Evolutionary conservation across 2,329 filamentous ascomycete genomes (phyloP), one percentile per base, ranked within the genome.

Genomic region (Sporothrix brunneoviolacea): DNA sequence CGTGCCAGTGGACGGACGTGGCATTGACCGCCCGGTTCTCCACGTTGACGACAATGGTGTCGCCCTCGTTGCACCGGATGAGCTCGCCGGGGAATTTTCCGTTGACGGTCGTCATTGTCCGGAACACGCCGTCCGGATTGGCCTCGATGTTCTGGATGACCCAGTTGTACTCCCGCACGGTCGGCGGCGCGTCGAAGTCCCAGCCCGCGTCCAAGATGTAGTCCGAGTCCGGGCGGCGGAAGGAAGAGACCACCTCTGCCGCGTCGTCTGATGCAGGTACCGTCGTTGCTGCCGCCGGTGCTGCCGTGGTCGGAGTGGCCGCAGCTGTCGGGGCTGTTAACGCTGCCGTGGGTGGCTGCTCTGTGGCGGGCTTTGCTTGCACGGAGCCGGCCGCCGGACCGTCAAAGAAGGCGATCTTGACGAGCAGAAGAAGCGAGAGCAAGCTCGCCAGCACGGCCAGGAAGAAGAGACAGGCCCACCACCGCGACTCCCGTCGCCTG

Each of bases 41-140:
- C 48, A 84, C 72, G 36, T 83, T 79, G 38, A 90, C 79, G 4
- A 88, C 64, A 8, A 93, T 65, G 1, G 76, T 80, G 58, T 93
- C 88, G 18, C 84, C 86, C 56, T 86, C 81, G 57, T 86, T 88
- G 55, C 82, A 80, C 56, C 87, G 79, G 40, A 93, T 79, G 39
- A 86, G 65, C 6, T 87, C 87, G 0, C 87, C 76, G 0, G 88
- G 88, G 65, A 86, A 90, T 61, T 84, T 72, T 32, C 82, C 81
- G 61, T 91, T 89, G 66, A 89, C 86, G 33, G 83, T 78, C 0
- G 68, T 87, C 13, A 79, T 77, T 10, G 80, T 75, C 24, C 86
- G 76, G 56, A 76, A 76, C 9, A 75, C 71, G 33, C 82, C 83
- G 68, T 91, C 87, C 0, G 87, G 88, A 59, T 86, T 84, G 30